Evolutionary conservation across 768 basidiomycete species (phyloP).

Genomic region (Suillus placidus): DNA sequence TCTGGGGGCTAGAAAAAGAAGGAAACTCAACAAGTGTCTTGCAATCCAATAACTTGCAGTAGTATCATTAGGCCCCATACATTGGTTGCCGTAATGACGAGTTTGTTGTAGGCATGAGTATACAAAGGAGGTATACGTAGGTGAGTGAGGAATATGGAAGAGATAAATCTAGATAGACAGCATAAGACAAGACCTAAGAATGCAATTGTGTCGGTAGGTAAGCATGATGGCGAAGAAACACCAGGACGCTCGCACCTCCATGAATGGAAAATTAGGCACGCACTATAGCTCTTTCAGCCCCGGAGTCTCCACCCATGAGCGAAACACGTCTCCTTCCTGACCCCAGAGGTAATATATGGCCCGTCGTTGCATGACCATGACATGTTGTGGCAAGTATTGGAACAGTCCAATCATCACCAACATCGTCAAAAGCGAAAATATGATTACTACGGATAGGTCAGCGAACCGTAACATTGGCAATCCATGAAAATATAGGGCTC

Average conservation of each 20-base stretch:
- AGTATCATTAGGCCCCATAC: background rate
- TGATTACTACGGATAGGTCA: constrained; percentile 40
- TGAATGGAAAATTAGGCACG: background rate
- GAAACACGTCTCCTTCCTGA: constrained; percentile 42
- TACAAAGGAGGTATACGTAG: constrained; percentile 24
- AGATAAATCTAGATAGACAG: background rate
- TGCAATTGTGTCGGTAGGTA: background rate
- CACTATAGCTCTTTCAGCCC: constrained; percentile 33
- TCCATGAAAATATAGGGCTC: constrained; percentile 29
- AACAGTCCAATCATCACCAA: constrained; percentile 54
- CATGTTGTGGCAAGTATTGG: constrained; percentile 63
- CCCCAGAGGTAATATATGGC: constrained; percentile 69
- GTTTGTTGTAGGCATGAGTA: constrained; percentile 9
- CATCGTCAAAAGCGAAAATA: constrained; percentile 43
- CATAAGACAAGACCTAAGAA: background rate
- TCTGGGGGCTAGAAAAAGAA: background rate
- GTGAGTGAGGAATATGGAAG: constrained; percentile 10
- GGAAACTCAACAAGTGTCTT: background rate
- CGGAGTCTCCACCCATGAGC: constrained; percentile 31
- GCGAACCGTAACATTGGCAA: background rate
- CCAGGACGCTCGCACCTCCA: constrained; percentile 18
- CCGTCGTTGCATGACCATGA: constrained; percentile 55
- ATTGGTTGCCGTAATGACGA: background rate
- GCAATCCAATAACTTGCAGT: background rate
- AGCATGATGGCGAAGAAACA: background rate